Percentiles rank a stretch among this genome's conserved stretches.
These are phyloP conservation scores for Alloteropsis angusta DNA, from an alignment of 202 grass and related monocot species.

Conservation along the genomic window DNA sequence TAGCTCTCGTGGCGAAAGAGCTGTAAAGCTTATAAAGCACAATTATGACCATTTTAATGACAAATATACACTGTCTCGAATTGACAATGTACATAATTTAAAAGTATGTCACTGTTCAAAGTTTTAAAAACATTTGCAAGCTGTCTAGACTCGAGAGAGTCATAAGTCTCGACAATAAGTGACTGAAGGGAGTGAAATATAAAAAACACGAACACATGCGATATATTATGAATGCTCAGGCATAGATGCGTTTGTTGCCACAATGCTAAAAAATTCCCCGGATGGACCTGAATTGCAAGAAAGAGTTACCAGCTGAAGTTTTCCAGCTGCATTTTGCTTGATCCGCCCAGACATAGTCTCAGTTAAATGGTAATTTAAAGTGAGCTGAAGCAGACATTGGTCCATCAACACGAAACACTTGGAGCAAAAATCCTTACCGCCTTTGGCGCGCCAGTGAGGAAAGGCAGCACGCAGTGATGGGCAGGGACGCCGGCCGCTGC, in stretches of 20 bases:
- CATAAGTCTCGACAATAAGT: slow-evolving; percentile 1
- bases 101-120: background rate
- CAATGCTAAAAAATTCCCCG: background rate
- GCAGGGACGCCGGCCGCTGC: slow-evolving; percentile 34
- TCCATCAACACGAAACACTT: background rate
- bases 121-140: background rate
- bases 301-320: background rate
- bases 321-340: background rate
- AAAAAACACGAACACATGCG: background rate
- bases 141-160: background rate
- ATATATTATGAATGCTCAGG: background rate
- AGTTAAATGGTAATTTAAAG: background rate
- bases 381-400: background rate
- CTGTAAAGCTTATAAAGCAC: background rate
- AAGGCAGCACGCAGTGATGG: slow-evolving; percentile 54
- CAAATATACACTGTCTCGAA: background rate
- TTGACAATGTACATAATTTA: background rate
- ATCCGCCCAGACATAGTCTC: background rate
- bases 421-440: slow-evolving; percentile 44
- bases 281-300: background rate
- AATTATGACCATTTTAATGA: background rate
- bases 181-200: background rate
- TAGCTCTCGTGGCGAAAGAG: background rate
- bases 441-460: slow-evolving; percentile 57
- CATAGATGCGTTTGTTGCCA: background rate